These are phyloP conservation scores for Zea luxurians DNA, from an alignment of 176 grass and related monocot species.

Conservation along the genomic window DNA sequence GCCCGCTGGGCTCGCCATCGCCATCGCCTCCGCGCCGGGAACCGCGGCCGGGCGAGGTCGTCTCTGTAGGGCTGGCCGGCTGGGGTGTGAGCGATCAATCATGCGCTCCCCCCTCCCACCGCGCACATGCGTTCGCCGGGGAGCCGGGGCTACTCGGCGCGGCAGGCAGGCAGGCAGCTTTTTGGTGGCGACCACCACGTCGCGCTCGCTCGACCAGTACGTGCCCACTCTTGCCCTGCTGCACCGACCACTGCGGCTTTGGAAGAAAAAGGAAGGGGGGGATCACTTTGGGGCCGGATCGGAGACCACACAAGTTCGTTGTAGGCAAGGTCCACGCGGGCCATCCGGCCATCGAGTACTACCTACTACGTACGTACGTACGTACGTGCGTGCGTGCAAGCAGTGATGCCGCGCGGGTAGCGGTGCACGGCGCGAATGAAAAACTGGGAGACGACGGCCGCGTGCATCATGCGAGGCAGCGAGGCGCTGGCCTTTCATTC, in stretches of 20 bases:
- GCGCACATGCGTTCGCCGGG: neutral
- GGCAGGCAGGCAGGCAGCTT: conserved; percentile 19
- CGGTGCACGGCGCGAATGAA: neutral
- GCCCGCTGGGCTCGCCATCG: neutral
- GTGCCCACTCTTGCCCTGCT: conserved; percentile 30
- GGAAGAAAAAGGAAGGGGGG: conserved; percentile 23
- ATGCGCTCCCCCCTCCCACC: neutral
- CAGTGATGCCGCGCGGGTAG: no score
- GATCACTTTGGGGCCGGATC: neutral
- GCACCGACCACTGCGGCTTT: conserved; percentile 52
- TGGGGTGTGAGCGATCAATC: neutral
- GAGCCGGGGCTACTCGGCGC: neutral
- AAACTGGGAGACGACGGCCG: neutral
- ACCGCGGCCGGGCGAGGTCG: neutral
- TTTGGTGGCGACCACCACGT: conserved; percentile 28
- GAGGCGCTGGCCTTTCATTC: no score
- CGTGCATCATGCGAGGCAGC: no score
- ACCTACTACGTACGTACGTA: neutral
- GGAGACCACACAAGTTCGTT: conserved; percentile 24
- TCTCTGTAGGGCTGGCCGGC: no score
- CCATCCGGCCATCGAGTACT: conserved; percentile 25
- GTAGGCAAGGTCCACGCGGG: conserved; percentile 39
- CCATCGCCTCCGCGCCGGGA: neutral
- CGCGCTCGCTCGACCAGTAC: neutral
- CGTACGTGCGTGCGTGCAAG: no score